A percentile compares a stretch with the other conserved stretches of the same genome.
phyloP scores from a whole-genome alignment of 345 rosid species.

The Dipteronia dyeriana region DNA sequence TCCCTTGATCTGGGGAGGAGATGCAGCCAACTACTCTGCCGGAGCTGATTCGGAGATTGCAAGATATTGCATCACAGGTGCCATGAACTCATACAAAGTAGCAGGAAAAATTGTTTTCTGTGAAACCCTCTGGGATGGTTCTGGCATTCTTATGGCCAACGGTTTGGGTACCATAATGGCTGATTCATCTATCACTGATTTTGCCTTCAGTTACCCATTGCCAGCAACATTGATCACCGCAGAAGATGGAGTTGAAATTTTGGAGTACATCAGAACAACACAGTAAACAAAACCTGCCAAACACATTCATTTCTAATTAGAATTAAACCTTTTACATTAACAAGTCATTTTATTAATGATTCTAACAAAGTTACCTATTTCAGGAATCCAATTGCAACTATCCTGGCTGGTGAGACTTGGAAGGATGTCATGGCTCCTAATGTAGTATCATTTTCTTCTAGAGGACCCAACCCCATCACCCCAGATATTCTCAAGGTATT shows the following conservation, averaged over 20 bases:
- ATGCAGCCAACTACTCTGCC: slow-evolving; percentile 22
- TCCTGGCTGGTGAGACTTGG: slow-evolving; percentile 15
- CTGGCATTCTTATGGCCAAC: neutral
- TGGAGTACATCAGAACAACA: slow-evolving; percentile 21
- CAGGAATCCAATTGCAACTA: slow-evolving; percentile 27
- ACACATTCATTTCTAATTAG: no score
- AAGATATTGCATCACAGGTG: slow-evolving; percentile 5
- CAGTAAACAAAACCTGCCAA: neutral
- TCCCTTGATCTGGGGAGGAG: slow-evolving; percentile 28
- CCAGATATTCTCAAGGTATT: slow-evolving; percentile 30
- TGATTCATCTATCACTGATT: slow-evolving; percentile 3
- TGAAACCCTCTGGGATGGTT: slow-evolving; percentile 11
- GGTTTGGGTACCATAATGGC: slow-evolving; percentile 20
- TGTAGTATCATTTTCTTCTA: slow-evolving; percentile 32
- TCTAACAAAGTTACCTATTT: neutral
- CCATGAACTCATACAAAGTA: slow-evolving; percentile 20
- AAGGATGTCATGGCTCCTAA: slow-evolving; percentile 27
- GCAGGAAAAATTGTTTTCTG: slow-evolving; percentile 24
- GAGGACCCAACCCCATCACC: slow-evolving; percentile 31
- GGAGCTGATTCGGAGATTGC: slow-evolving; percentile 1
- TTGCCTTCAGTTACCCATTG: slow-evolving; percentile 17
- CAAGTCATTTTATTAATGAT: neutral
- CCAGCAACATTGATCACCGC: slow-evolving; percentile 15
- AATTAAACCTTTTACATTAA: neutral
- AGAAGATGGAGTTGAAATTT: slow-evolving; percentile 10